Percentiles rank a stretch among this genome's conserved stretches.
These are phyloP conservation scores for Triangularia verruculosa DNA, from an alignment of 2,329 filamentous ascomycete genomes.

Conservation along the genomic window DNA sequence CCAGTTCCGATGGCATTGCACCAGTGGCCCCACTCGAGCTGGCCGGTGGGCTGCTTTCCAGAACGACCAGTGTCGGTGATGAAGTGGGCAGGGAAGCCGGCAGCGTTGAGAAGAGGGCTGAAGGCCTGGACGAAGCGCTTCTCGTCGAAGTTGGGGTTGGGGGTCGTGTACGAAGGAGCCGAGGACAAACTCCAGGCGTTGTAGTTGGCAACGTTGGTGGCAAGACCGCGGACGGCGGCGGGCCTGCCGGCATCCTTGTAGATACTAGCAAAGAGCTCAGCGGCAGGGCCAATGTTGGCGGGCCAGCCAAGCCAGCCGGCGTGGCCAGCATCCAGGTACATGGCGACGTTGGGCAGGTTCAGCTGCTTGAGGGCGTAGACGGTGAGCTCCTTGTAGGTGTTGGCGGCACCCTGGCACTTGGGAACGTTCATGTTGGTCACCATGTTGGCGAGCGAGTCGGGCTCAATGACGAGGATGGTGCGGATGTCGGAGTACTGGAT, in stretches of 20 bases:
- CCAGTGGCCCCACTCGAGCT: constrained; percentile 63
- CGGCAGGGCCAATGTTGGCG: constrained; percentile 50
- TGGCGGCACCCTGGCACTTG: constrained; percentile 49
- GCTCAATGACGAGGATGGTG: constrained; percentile 49
- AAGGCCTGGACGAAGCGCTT: constrained; percentile 62
- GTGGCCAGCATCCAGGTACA: constrained; percentile 58
- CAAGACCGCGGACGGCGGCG: constrained; percentile 50
- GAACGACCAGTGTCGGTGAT: constrained; percentile 52
- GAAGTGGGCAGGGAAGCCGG: constrained; percentile 47
- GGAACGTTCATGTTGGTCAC: constrained; percentile 52
- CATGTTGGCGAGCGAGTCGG: constrained; percentile 59
- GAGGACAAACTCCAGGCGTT: constrained; percentile 45
- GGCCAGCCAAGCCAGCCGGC: constrained; percentile 59
- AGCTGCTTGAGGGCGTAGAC: constrained; percentile 50
- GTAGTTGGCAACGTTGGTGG: constrained; percentile 59
- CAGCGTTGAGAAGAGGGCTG: constrained; percentile 54
- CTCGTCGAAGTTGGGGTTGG: constrained; percentile 51
- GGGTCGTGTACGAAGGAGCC: constrained; percentile 45
- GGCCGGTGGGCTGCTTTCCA: constrained; percentile 60
- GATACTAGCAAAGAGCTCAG: constrained; percentile 44
- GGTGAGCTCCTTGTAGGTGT: constrained; percentile 48
- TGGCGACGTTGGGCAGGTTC: constrained; percentile 54
- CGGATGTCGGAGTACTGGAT: constrained; percentile 43
- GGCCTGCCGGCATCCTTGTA: constrained; percentile 51
- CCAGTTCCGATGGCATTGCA: constrained; percentile 62